Conservation (phyloP, 768 basidiomycete species). For the Suillus spraguei region DNA sequence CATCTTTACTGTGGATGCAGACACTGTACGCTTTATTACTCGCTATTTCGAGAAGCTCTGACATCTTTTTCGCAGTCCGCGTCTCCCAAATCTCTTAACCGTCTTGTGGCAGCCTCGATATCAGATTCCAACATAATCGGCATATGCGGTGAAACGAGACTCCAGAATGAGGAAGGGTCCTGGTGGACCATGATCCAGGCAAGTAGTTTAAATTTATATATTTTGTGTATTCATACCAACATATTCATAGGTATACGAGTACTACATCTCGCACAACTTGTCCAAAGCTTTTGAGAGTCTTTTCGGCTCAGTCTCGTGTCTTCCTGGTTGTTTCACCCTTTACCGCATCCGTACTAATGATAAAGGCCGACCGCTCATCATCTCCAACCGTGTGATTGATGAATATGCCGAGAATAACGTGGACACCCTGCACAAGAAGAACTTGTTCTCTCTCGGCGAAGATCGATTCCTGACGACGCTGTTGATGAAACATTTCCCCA, state of each 20-base stretch:
- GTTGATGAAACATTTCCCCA: conserved; percentile 70
- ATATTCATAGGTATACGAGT: conserved; percentile 57
- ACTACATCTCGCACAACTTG: conserved; percentile 68
- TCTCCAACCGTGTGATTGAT: conserved; percentile 70
- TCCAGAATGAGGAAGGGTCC: conserved; percentile 67
- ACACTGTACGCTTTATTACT: conserved; percentile 47
- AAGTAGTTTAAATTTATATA: conserved; percentile 11
- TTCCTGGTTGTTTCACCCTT: conserved; percentile 76
- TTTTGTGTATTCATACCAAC: conserved; percentile 12
- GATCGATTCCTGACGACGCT: conserved; percentile 73
- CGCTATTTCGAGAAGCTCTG: conserved; percentile 11
- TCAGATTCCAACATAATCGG: conserved; percentile 67
- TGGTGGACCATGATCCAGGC: conserved; percentile 84
- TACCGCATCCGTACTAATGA: conserved; percentile 73
- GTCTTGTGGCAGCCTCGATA: conserved; percentile 62
- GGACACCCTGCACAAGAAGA: conserved; percentile 75
- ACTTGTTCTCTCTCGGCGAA: conserved; percentile 67
- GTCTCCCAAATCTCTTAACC: conserved; percentile 65
- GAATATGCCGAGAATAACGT: conserved; percentile 68
- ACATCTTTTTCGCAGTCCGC: conserved; percentile 46
- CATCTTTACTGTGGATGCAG: conserved; percentile 72
- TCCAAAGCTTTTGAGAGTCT: conserved; percentile 71
- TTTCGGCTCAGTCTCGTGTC: conserved; percentile 71
- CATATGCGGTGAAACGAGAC: conserved; percentile 69
- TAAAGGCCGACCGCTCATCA: conserved; percentile 71